Evolutionary conservation across 83 land plant genomes (phyloP).

Genomic region (Diphasiastrum complanatum): DNA sequence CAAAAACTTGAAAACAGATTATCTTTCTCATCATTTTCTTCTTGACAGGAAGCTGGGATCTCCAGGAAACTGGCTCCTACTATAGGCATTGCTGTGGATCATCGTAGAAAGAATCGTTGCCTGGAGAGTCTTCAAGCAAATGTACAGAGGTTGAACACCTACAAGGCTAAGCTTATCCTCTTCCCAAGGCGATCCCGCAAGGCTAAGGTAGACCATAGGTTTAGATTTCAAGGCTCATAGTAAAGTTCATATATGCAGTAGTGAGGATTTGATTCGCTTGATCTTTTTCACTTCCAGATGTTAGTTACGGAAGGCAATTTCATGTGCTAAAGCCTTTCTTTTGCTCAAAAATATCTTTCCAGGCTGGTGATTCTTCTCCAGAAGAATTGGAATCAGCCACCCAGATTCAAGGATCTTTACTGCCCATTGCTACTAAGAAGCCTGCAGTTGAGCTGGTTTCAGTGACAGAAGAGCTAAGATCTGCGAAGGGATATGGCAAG

Average conservation of each 20-base stretch:
- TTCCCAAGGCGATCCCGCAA: slow-evolving; percentile 58
- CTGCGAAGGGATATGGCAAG: slow-evolving; percentile 34
- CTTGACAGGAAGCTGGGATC: slow-evolving; percentile 39
- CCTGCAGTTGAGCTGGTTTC: slow-evolving; percentile 34
- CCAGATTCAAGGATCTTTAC: slow-evolving; percentile 23
- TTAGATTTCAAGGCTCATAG: not conserved
- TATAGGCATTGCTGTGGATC: slow-evolving; percentile 34
- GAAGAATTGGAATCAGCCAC: slow-evolving; percentile 37
- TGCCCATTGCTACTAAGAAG: slow-evolving; percentile 31
- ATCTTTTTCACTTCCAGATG: too few relatives aligned
- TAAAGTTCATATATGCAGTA: not conserved
- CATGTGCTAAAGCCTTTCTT: too few relatives aligned
- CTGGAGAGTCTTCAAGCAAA: slow-evolving; percentile 48
- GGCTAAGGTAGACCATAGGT: slow-evolving; percentile 30
- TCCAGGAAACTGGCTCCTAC: slow-evolving; percentile 36
- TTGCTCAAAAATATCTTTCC: slow-evolving; percentile 1
- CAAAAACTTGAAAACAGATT: too few relatives aligned
- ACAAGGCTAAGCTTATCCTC: slow-evolving; percentile 60
- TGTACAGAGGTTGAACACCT: slow-evolving; percentile 54
- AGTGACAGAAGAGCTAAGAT: slow-evolving; percentile 44
- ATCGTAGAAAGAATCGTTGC: slow-evolving; percentile 31
- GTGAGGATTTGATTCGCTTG: not conserved
- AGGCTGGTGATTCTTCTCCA: slow-evolving; percentile 29
- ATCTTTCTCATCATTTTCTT: too few relatives aligned
- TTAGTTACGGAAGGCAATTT: too few relatives aligned